Evolutionary conservation across 2,329 filamentous ascomycete genomes (phyloP).

Genomic region (Hymenoscyphus infarciens): DNA sequence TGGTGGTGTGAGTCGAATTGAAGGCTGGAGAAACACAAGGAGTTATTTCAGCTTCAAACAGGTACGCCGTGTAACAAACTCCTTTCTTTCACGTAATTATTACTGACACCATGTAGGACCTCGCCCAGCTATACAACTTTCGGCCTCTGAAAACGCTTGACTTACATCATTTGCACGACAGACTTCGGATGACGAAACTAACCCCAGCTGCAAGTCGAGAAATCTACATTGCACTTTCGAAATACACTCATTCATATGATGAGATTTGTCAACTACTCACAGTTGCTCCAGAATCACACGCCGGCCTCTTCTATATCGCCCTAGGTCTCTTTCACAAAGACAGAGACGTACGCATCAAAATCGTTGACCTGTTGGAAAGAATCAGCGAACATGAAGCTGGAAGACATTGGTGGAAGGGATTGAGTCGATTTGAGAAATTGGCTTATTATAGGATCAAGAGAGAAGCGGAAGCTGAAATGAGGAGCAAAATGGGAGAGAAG

Average conservation of each 20-base stretch:
- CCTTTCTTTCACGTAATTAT: constrained; percentile 11
- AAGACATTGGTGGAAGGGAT: constrained; percentile 82
- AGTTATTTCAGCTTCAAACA: constrained; percentile 96
- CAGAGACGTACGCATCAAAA: constrained; percentile 70
- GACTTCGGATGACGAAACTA: constrained; percentile 77
- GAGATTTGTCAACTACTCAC: constrained; percentile 81
- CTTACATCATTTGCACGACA: constrained; percentile 88
- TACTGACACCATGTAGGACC: constrained; percentile 49
- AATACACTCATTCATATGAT: constrained; percentile 73
- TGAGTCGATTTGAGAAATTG: constrained; percentile 85
- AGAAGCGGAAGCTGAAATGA: constrained; percentile 55
- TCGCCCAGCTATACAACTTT: constrained; percentile 60
- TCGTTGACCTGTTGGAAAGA: constrained; percentile 76
- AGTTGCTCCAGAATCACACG: constrained; percentile 80
- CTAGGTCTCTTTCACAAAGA: constrained; percentile 91
- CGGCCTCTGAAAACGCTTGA: constrained; percentile 77
- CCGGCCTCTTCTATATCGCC: constrained; percentile 85
- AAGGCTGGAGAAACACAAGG: constrained; percentile 93
- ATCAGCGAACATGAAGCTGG: constrained; percentile 86
- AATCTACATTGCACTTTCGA: constrained; percentile 78
- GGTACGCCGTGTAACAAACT: constrained; percentile 46
- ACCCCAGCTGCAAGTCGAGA: constrained; percentile 72
- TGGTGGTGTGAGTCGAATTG: constrained; percentile 87
- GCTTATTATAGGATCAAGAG: constrained; percentile 77
- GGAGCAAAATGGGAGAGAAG: constrained; percentile 26